These are phyloP conservation scores for Puccinellia tenuiflora DNA, from an alignment of 176 grass and related monocot genomes.

Conservation along the genomic window DNA sequence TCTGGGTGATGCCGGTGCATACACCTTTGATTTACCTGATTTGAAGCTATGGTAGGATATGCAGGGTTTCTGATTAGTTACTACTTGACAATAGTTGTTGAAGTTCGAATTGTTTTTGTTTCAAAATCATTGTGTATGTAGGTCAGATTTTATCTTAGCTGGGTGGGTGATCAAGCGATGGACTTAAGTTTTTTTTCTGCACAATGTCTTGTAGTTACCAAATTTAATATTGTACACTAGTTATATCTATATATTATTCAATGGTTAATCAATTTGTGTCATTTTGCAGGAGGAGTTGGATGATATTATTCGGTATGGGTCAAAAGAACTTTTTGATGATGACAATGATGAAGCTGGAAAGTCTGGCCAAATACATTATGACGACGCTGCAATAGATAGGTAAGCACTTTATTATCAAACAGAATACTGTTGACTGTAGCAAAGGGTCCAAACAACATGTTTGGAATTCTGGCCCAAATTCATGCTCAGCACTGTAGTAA, in stretches of 20 bases:
- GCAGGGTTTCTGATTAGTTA: background rate
- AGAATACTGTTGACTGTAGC: background rate
- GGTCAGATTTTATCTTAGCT: background rate
- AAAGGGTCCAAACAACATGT: no score
- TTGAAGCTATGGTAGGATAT: background rate
- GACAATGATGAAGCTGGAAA: slow-evolving; percentile 85
- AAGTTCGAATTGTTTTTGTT: background rate
- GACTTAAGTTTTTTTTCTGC: background rate
- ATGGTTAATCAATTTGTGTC: slow-evolving; percentile 1
- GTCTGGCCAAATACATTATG: slow-evolving; percentile 97
- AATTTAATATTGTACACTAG: background rate
- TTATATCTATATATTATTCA: slow-evolving; percentile 12
- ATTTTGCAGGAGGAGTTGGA: slow-evolving; percentile 80
- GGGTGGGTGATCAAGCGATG: slow-evolving; percentile 5
- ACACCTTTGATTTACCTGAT: slow-evolving; percentile 8
- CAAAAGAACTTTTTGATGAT: slow-evolving; percentile 98
- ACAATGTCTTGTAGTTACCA: background rate
- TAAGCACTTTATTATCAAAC: slow-evolving; percentile 3
- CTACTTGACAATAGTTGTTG: background rate
- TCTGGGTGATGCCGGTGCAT: background rate
- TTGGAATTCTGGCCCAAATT: background rate
- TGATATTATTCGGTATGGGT: slow-evolving; percentile 98
- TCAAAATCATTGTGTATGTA: slow-evolving; percentile 9
- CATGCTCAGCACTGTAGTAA: background rate
- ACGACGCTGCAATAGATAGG: slow-evolving; percentile 92